These are phyloP conservation scores for Trypanosoma lewisi DNA, from an alignment of 208 protist species.

Conservation along the genomic window DNA sequence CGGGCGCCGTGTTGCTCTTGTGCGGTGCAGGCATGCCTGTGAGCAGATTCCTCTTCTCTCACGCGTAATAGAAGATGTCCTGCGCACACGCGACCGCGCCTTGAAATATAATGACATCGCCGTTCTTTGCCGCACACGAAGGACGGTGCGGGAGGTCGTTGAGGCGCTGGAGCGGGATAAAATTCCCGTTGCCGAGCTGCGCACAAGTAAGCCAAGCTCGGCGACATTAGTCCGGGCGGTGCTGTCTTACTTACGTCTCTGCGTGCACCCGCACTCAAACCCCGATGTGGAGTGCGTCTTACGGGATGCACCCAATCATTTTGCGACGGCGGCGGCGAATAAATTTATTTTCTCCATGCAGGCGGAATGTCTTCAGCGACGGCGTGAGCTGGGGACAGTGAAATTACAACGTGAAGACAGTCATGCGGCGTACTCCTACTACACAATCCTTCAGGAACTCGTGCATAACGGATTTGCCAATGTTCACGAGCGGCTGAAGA, in stretches of 20 bases:
- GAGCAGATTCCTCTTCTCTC: conserved; percentile 46
- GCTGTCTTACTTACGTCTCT: conserved; percentile 61
- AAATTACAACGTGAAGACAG: conserved; percentile 15
- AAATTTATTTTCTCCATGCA: conserved; percentile 53
- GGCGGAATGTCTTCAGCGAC: conserved; percentile 33
- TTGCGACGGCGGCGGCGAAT: conserved; percentile 27
- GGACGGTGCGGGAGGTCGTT: conserved; percentile 36
- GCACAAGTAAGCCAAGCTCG: conserved; percentile 32
- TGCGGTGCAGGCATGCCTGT: conserved; percentile 34
- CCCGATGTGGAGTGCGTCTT: conserved; percentile 59
- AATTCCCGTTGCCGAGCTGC: conserved; percentile 58
- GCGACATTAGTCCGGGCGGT: conserved; percentile 37
- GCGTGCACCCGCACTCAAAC: conserved; percentile 53
- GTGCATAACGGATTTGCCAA: conserved; percentile 50
- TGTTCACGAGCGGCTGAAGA: conserved; percentile 28
- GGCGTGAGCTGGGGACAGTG: conserved; percentile 13
- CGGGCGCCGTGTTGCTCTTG: conserved; percentile 30
- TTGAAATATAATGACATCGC: conserved; percentile 67
- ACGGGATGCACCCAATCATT: conserved; percentile 35
- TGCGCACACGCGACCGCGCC: conserved; percentile 36
- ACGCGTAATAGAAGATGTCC: conserved; percentile 40
- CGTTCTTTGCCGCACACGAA: conserved; percentile 76
- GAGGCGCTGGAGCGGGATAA: conserved; percentile 35
- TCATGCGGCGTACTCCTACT: conserved; percentile 47
- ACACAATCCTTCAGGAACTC: conserved; percentile 47